phyloP scores from a whole-genome alignment of 768 basidiomycete genomes.

The Psilocybe subaeruginosa region DNA sequence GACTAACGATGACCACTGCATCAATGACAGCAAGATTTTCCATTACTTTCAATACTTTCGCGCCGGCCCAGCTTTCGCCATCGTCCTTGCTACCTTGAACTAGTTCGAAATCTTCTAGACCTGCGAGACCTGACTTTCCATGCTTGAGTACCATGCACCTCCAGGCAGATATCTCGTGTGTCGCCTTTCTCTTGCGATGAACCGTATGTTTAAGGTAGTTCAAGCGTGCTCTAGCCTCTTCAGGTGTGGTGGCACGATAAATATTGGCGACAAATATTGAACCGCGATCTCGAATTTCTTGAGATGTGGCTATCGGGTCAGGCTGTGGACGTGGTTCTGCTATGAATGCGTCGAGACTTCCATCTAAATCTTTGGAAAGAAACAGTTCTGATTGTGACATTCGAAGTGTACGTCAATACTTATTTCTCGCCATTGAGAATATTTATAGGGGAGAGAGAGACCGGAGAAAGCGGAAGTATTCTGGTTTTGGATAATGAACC shows the following conservation, averaged over 20 bases:
- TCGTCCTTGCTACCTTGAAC: constrained; percentile 70
- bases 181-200: constrained; percentile 59
- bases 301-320: constrained; percentile 56
- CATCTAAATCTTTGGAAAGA: constrained; percentile 20
- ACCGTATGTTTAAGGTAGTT: constrained; percentile 58
- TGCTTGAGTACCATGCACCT: constrained; percentile 73
- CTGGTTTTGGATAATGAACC: constrained; percentile 2
- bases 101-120: constrained; percentile 79
- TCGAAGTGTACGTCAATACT: not conserved
- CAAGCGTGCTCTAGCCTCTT: constrained; percentile 52
- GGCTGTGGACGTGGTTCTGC: constrained; percentile 46
- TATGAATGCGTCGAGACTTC: constrained; percentile 57
- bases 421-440: constrained; percentile 1
- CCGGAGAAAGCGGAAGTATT: not conserved
- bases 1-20: constrained; percentile 77
- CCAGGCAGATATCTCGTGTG: constrained; percentile 81
- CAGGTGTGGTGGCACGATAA: constrained; percentile 53
- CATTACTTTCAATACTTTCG: constrained; percentile 67
- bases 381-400: constrained; percentile 25
- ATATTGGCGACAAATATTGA: constrained; percentile 73
- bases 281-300: constrained; percentile 75
- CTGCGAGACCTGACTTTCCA: constrained; percentile 65
- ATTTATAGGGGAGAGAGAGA: not conserved
- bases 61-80: constrained; percentile 75
- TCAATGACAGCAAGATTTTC: constrained; percentile 71